These are phyloP conservation scores for Hordeum marinum DNA, from an alignment of 176 grass and related monocot genomes.

Conservation along the genomic window DNA sequence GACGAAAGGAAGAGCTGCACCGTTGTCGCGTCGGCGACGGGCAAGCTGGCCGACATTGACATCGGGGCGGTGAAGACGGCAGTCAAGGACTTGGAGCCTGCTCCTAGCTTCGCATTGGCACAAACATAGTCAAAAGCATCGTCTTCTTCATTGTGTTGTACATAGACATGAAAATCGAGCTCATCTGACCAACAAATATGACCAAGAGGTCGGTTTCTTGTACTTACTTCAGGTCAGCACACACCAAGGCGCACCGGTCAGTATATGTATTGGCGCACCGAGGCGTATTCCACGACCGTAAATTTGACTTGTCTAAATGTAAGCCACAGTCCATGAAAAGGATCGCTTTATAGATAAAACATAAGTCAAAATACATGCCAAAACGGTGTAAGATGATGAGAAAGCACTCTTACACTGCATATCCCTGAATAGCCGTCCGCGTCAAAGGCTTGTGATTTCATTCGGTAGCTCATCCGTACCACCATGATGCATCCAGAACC, in stretches of 20 bases:
- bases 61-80: constrained; percentile 52
- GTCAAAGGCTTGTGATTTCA: too few relatives aligned
- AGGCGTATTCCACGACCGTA: not conserved
- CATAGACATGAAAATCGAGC: not conserved
- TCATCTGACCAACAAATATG: not conserved
- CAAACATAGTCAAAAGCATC: not conserved
- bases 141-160: constrained; percentile 13
- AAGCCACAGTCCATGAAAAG: not conserved
- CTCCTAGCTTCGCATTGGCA: constrained; percentile 54
- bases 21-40: constrained; percentile 55
- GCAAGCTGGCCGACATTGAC: constrained; percentile 70
- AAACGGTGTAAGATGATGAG: too few relatives aligned
- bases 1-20: constrained; percentile 49
- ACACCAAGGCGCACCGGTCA: too few relatives aligned
- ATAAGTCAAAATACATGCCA: too few relatives aligned
- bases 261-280: too few relatives aligned
- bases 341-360: too few relatives aligned
- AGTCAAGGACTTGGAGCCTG: constrained; percentile 38
- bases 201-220: not conserved
- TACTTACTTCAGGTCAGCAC: not conserved
- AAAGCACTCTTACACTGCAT: too few relatives aligned
- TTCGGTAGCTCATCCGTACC: too few relatives aligned
- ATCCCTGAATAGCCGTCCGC: too few relatives aligned
- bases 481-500: too few relatives aligned
- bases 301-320: too few relatives aligned